Evolutionary conservation across 495 filamentous ascomycete species (phyloP), one percentile per base, ranked within the genome.

Genomic region (Penicillium roqueforti): DNA sequence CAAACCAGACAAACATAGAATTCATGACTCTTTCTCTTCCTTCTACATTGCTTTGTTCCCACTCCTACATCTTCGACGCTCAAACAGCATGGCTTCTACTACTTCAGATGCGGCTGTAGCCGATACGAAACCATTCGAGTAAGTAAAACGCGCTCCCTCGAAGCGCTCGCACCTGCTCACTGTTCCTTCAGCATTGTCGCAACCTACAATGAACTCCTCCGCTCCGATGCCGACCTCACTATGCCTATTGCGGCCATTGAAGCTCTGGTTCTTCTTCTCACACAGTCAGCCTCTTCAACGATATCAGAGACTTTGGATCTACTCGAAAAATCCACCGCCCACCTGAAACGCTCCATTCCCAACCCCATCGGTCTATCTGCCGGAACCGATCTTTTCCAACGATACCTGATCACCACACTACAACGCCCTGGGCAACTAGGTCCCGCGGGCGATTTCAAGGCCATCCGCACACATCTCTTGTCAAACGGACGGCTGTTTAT

Each of bases 221-320:
- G 63, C 60, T 74, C 75, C 41, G 91, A 96, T 70, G 83, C 86
- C 13, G 88, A 93, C 25, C 81, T 97, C 37, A 95, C 91, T 23
- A 96, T 95, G 88, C 90, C 92, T 44, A 86, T 98, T 46, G 93
- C 92, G 2, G 92, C 93, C 48, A 96, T 98, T 68, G 91, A 97
- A 73, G 84, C 93, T 32, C 81, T 97, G 43, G 92, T 96, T 57
- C 80, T 88, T 60, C 84, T 90, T 53, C 84, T 97, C 53, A 83
- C 84, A 66, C 80, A 84, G 44, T 87, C 83, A 8, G 81, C 83
- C 43, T 86, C 89, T 6, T 83, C 83, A 13, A 98, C 93, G 25
- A 88, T 96, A 59, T 92, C 90, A 68, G 93, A 98, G 72, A 95
- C 92, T 39, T 84, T 97, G 60, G 84, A 89, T 56, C 81, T 92